Evolutionary conservation across 129 eudicot genomes (phyloP).

Genomic region (Flaveria trinervia): DNA sequence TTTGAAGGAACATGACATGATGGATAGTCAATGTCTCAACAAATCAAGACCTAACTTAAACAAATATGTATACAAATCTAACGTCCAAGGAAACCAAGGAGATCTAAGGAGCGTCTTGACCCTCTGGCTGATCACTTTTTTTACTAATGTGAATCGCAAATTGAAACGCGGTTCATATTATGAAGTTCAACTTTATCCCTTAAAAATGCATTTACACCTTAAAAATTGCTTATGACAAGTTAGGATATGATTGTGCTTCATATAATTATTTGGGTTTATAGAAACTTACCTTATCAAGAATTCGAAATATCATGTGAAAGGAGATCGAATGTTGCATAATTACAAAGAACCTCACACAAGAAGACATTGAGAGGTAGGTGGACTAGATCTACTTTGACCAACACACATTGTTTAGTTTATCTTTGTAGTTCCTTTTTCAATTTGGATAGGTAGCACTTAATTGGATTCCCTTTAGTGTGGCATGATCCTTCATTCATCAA

Average conservation of each 20-base stretch:
- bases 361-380: slow-evolving; percentile 26
- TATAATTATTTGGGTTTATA: neutral
- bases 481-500: slow-evolving; percentile 46
- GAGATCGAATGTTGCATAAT: neutral
- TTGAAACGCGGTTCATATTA: too few species aligned
- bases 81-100: neutral
- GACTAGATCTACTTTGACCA: slow-evolving; percentile 45
- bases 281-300: neutral
- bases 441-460: slow-evolving; percentile 40
- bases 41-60: neutral
- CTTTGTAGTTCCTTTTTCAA: slow-evolving; percentile 24
- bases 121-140: too few species aligned
- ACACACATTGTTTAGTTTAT: slow-evolving; percentile 28
- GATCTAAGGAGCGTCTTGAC: neutral
- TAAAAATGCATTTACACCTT: neutral
- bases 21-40: neutral
- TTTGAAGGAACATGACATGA: slow-evolving; percentile 8
- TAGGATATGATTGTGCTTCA: neutral
- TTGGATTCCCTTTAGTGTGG: slow-evolving; percentile 41
- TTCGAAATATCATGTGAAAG: neutral
- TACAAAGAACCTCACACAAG: slow-evolving; percentile 39
- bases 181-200: too few species aligned
- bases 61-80: too few species aligned
- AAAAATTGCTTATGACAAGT: neutral
- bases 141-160: too few species aligned